Base-by-base conservation (phyloP, 1,284 basidiomycete genomes). In the Marasmius sp. region DNA sequence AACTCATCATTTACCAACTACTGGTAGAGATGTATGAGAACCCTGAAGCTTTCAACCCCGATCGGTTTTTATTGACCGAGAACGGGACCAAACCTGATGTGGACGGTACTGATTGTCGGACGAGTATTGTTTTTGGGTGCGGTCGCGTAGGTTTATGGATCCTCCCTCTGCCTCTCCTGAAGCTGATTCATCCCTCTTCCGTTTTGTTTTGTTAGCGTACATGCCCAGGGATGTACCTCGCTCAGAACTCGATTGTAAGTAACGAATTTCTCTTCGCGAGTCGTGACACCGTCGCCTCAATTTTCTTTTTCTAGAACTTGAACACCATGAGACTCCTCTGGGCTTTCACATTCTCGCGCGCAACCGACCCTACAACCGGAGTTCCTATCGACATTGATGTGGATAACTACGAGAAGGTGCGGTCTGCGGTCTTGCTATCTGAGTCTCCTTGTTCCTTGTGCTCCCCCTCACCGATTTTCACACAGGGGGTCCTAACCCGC, bases 161-260 rank as follows among this genome's bases (percentile, higher is more conserved):
- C 14, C 14, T 33, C 14, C 7, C 33, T 52, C 14, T 20, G n/a
- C n/a, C 37, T 49, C 59, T n/a, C 36, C 27, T 27, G 27, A 27
- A 27, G 27, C 27, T 27, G 27, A 27, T 27, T 2, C 5, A 27
- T 5, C 27, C 27, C 27, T 27, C 2, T 27, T 27, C 5, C 5
- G 5, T 27, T 27, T 27, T 27, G 5, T 27, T 27, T 27, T 27
- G 27, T 27, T 14, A 67, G 65, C 54, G 73, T 61, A 67, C 72
- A 48, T 74, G 73, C 53, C 72, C 72, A 5, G 73, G 73, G 38
- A 67, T 72, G 10, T 60, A 64, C 55, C 64, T 73, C 16, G 72
- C 73, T 14, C 69, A 72, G 37, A 64, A 70, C 18, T 72, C 71
- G 54, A 51, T 74, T n/a, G 66, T 74, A 63, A 63, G 67, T 2